phyloP scores from a whole-genome alignment of 2,329 filamentous ascomycete species.

The Cladobotryum protrusum region DNA sequence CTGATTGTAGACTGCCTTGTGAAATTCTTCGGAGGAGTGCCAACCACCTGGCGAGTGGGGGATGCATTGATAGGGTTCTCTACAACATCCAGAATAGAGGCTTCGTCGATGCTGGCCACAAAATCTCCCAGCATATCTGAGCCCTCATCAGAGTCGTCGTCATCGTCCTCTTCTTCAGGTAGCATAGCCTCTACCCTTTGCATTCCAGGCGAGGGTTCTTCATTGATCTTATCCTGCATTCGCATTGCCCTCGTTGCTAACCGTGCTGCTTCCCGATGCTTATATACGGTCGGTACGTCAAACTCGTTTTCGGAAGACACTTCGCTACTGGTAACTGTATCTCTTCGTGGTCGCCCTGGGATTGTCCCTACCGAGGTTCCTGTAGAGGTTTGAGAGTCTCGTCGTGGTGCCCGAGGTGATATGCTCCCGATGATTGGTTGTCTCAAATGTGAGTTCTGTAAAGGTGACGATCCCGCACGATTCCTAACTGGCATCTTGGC shows the following conservation, averaged over 20 bases:
- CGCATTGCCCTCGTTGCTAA: slow-evolving; percentile 42
- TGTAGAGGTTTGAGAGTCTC: slow-evolving; percentile 66
- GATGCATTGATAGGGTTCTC: slow-evolving; percentile 52
- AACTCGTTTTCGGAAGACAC: slow-evolving; percentile 78
- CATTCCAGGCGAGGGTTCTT: slow-evolving; percentile 33
- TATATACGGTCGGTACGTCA: slow-evolving; percentile 59
- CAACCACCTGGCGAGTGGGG: slow-evolving; percentile 52
- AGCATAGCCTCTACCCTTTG: slow-evolving; percentile 44
- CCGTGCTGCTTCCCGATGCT: slow-evolving; percentile 54
- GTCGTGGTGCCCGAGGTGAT: slow-evolving; percentile 45
- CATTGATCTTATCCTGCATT: slow-evolving; percentile 33
- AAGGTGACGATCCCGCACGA: slow-evolving; percentile 82
- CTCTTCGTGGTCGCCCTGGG: slow-evolving; percentile 62
- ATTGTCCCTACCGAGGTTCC: slow-evolving; percentile 64
- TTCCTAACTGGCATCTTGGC: slow-evolving; percentile 87
- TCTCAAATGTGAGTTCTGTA: slow-evolving; percentile 58
- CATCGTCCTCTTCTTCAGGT: slow-evolving; percentile 52
- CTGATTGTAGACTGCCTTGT: slow-evolving; percentile 57
- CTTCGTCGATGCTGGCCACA: slow-evolving; percentile 62
- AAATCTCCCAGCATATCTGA: slow-evolving; percentile 61
- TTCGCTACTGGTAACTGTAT: slow-evolving; percentile 77
- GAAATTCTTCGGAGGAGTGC: slow-evolving; percentile 57
- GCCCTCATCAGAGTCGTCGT: slow-evolving; percentile 54
- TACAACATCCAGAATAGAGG: slow-evolving; percentile 62
- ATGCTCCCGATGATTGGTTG: slow-evolving; percentile 40